Base-by-base conservation (phyloP, 1,139 yeast species). In the Sugiyamaella xylanicola region DNA sequence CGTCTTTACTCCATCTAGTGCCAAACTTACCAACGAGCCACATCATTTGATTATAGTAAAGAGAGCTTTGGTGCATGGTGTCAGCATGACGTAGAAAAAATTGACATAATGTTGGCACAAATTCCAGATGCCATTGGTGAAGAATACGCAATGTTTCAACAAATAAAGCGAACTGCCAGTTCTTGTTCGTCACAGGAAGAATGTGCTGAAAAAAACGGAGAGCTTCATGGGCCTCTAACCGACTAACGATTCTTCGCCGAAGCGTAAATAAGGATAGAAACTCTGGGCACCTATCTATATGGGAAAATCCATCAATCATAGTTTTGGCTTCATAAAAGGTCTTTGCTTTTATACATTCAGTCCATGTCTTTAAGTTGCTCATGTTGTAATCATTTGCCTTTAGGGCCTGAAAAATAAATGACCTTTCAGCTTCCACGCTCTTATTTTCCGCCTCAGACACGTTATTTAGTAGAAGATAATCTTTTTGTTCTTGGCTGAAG, bases 1-100 rank as follows among this genome's bases (percentile, higher is more conserved):
- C 68, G 1, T 58, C 56, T 2, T 27, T 41, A 17, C 60, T 54
- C 67, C 69, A 64, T 32, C 39, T 43, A 22, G 61, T 61, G 19
- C 73, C 74, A 53, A 68, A 68, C 40, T 60, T 53, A 4, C 67
- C 56, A 8, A 69, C 51, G 11, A 52, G 53, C 74, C 74, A 70
- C 27, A 70, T 49, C 16, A 69, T 54, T 56, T 70, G 72, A 56
- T 70, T 70, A 54, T 58, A 54, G 3, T 59, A 56, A 22, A 47
- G 51, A 2, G 60, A 45, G 1, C 54, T 49, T 17, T 55, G 53
- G 9, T 59, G 45, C 1, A 50, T 59, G 5, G 49, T 45, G 13
- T 59, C 49, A 16, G 59, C 59, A 16, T 57, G 53, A 11, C 55
- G 49, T 3, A 64, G 55, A 48, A 65, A 67, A 17, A 68, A 52